Percentiles rank a stretch among this genome's conserved stretches.
Evolutionary conservation across 2,329 filamentous ascomycete species (phyloP).

Genomic region (Penicillium sp.): DNA sequence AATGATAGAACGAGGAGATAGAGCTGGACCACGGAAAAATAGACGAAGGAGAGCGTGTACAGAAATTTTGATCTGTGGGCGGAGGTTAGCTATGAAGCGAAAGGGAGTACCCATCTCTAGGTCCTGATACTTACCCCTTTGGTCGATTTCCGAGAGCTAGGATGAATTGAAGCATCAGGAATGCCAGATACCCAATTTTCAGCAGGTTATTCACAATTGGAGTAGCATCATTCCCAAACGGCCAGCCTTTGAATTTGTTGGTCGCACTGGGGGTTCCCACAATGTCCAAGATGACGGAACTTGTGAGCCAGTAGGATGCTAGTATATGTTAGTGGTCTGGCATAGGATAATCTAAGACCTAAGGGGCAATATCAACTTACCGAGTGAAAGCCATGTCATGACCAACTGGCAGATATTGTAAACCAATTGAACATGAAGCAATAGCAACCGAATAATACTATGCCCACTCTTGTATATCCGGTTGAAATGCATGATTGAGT

Average conservation of each 20-base stretch:
- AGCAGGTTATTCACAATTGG: conserved; percentile 85
- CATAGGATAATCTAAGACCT: not conserved
- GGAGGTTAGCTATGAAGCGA: not conserved
- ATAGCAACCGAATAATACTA: conserved; percentile 93
- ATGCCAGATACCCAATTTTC: conserved; percentile 84
- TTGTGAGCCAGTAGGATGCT: conserved; percentile 94
- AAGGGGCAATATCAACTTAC: conserved; percentile 32
- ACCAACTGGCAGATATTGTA: conserved; percentile 86
- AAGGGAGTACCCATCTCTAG: not conserved
- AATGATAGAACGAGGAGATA: conserved; percentile 32
- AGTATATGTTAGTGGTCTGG: conserved; percentile 37
- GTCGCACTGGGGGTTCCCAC: conserved; percentile 67
- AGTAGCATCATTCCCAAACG: conserved; percentile 80
- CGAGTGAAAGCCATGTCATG: conserved; percentile 77
- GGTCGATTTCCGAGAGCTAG: conserved; percentile 90
- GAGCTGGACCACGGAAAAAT: conserved; percentile 78
- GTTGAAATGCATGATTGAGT: conserved; percentile 93
- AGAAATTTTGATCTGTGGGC: conserved; percentile 66
- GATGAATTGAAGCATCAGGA: conserved; percentile 90
- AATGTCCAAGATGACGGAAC: conserved; percentile 93
- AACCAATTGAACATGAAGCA: conserved; percentile 88
- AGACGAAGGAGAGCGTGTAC: conserved; percentile 80
- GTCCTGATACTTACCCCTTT: conserved; percentile 57
- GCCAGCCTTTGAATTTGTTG: conserved; percentile 66
- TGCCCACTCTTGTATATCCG: conserved; percentile 96